A percentile compares a stretch with the other conserved stretches of the same genome.
Evolutionary conservation across 1,284 basidiomycete genomes (phyloP).

Genomic region (Hymenochaete sp.): DNA sequence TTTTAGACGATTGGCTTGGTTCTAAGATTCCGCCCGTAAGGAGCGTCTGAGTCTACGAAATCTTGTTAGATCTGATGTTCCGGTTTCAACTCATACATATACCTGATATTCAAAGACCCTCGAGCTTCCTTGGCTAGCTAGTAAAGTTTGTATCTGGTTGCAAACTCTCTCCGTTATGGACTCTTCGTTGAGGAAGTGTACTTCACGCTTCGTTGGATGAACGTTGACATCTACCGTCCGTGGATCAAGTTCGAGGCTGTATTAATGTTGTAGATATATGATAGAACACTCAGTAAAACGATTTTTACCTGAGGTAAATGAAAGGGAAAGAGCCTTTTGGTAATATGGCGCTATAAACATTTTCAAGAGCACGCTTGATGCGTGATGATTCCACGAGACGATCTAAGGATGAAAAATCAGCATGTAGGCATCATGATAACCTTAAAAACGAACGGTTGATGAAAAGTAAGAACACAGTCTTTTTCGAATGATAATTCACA

Average conservation of each 20-base stretch:
- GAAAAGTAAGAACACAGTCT: conserved; percentile 82
- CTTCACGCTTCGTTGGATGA: conserved; percentile 96
- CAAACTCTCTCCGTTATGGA: conserved; percentile 76
- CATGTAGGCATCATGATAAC: neutral
- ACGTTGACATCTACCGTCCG: conserved; percentile 94
- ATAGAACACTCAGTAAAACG: neutral
- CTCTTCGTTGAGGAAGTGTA: conserved; percentile 93
- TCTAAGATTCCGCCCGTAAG: conserved; percentile 44
- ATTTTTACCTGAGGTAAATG: conserved; percentile 75
- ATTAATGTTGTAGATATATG: neutral
- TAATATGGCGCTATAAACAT: conserved; percentile 78
- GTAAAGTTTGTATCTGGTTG: conserved; percentile 56
- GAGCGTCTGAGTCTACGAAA: conserved; percentile 40
- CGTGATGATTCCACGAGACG: conserved; percentile 87
- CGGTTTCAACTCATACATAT: neutral
- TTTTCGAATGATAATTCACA: conserved; percentile 86
- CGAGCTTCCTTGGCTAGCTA: conserved; percentile 63
- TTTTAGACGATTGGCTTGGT: conserved; percentile 24
- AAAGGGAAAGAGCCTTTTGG: conserved; percentile 90
- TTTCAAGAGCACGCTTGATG: conserved; percentile 84
- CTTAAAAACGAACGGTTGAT: conserved; percentile 80
- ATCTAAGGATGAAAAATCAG: conserved; percentile 41
- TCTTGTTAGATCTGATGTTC: neutral
- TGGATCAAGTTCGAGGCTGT: conserved; percentile 76
- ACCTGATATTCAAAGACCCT: conserved; percentile 82